Conservation (phyloP, 257 asterid genomes). For the Marsdenia floribunda region DNA sequence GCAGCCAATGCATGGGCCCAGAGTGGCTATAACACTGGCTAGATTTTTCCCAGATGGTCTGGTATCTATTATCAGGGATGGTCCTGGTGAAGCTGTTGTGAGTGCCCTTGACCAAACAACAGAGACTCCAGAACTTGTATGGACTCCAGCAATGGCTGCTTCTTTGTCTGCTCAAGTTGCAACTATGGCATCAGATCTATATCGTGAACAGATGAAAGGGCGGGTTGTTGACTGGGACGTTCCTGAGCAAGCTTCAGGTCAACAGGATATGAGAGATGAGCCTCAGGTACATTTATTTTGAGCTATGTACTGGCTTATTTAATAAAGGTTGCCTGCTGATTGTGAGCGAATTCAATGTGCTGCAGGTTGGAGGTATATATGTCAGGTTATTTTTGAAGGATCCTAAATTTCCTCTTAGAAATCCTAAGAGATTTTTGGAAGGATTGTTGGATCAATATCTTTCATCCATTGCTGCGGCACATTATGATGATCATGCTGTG, state of each 20-base stretch:
- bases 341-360: constrained; percentile 22
- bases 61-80: constrained; percentile 86
- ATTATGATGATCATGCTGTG: constrained; percentile 68
- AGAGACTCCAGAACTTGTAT: constrained; percentile 98
- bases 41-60: constrained; percentile 97
- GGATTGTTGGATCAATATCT: constrained; percentile 95
- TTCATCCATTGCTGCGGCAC: constrained; percentile 80
- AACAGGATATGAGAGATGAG: constrained; percentile 94
- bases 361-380: constrained; percentile 97
- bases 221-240: constrained; percentile 95
- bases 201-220: constrained; percentile 87
- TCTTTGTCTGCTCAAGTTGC: constrained; percentile 92
- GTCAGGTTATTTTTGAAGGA: constrained; percentile 92
- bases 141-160: constrained; percentile 99
- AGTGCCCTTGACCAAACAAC: constrained; percentile 86
- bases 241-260: constrained; percentile 91
- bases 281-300: constrained; percentile 66
- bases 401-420: constrained; percentile 95
- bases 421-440: constrained; percentile 93
- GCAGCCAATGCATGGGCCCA: constrained; percentile 99
- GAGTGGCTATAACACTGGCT: constrained; percentile 92
- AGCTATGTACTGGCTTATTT: constrained; percentile 15
- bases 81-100: constrained; percentile 99
- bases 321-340: constrained; percentile 17
- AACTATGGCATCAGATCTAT: constrained; percentile 89